phyloP scores from a whole-genome alignment of 768 basidiomycete species.

The Leccinum sublutescens region DNA sequence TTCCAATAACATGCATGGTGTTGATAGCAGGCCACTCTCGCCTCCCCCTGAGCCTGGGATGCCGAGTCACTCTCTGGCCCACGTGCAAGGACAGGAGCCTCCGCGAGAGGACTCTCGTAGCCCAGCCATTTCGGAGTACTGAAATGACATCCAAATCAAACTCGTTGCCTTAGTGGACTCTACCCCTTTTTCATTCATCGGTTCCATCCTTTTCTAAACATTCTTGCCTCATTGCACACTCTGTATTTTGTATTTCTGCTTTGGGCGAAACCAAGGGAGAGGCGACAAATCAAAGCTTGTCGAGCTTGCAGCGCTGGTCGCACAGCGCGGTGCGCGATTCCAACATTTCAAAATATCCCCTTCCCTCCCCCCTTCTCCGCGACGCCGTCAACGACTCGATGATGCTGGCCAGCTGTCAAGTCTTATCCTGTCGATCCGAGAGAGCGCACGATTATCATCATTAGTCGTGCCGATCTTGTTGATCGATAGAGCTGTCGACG shows the following conservation, averaged over 20 bases:
- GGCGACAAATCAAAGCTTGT: slow-evolving; percentile 19
- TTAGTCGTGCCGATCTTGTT: slow-evolving; percentile 38
- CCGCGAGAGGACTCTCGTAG: slow-evolving; percentile 61
- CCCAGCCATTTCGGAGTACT: slow-evolving; percentile 34
- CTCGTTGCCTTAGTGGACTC: slow-evolving; percentile 25
- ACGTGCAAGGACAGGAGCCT: slow-evolving; percentile 58
- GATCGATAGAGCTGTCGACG: slow-evolving; percentile 42
- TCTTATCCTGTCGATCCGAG: slow-evolving; percentile 35
- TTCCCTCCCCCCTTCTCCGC: slow-evolving; percentile 4
- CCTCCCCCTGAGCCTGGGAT: slow-evolving; percentile 59
- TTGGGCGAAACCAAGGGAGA: slow-evolving; percentile 27
- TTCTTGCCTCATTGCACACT: slow-evolving; percentile 33
- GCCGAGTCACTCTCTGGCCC: slow-evolving; percentile 47
- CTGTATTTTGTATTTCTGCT: slow-evolving; percentile 35
- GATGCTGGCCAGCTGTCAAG: slow-evolving; percentile 37
- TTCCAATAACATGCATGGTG: slow-evolving; percentile 38
- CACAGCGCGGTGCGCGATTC: slow-evolving; percentile 33
- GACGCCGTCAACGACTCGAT: slow-evolving; percentile 37
- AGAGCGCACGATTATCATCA: slow-evolving; percentile 29
- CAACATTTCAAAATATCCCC: slow-evolving; percentile 22
- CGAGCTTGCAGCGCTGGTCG: slow-evolving; percentile 33
- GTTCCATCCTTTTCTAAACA: slow-evolving; percentile 28
- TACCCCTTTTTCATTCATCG: slow-evolving; percentile 36
- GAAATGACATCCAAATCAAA: slow-evolving; percentile 18
- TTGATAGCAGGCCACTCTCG: slow-evolving; percentile 54